Evolutionary conservation across 805 yeast species (phyloP), one percentile per base, ranked within the genome.

Genomic region (Candida dajiaensis): DNA sequence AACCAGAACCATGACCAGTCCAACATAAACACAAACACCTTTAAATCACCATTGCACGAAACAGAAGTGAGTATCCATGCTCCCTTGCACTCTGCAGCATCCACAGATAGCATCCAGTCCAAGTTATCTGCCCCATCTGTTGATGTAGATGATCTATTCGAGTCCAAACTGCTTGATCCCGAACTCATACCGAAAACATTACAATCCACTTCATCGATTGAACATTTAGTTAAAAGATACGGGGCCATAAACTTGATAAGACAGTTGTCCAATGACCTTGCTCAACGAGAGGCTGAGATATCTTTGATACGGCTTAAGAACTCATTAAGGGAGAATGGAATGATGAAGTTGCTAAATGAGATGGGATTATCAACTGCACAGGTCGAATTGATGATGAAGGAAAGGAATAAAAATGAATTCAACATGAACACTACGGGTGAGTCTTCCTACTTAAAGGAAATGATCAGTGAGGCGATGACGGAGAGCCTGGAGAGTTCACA

Each of bases 191-290:
- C 73, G 1, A 70, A 70, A 3, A 66, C 65, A 46, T 49, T 69
- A 21, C 73, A 69, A 49, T 49, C 63, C n/a, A 51, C 63, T 4
- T 53, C 69, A 0, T 68, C 62, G 10, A 57, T 70, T 15, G 57
- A 61, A 18, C 61, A 64, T n/a, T 48, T 65, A 21, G 52, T 68
- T 2, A 58, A 56, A 7, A 51, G 68, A 11, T 59, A 63, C 42
- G 72, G 74, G 4, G 61, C 64, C 1, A 52, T 62, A 8, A 54
- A 53, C 1, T 64, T 76, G 21, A 67, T 77, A 4, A 63, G 73
- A 35, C 81, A 76, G 51, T 57, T 77, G 18, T 72, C 80, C 0
- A 50, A 65, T 2, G 81, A 77, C 45, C 55, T 77, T 49, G 74
- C 78, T 1, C 61, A 64, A 31, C 65, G 77, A 31, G 80, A 77